A percentile compares a stretch with the other conserved stretches of the same genome.
Evolutionary conservation across 2,329 filamentous ascomycete genomes (phyloP).

Genomic region (Colletotrichum sp.): DNA sequence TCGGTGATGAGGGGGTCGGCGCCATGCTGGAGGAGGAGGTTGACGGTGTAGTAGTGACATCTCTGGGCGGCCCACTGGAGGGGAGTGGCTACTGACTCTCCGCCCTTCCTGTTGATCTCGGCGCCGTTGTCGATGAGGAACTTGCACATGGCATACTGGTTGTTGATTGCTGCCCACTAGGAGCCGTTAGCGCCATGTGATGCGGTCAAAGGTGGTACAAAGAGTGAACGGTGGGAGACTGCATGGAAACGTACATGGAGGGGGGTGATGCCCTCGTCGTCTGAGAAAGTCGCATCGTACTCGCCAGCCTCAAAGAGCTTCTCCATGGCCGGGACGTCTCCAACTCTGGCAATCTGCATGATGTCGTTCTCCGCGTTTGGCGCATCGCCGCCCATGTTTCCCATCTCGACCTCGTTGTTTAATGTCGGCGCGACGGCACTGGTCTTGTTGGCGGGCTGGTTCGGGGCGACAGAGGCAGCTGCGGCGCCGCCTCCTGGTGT

Average conservation of each 20-base stretch:
- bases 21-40: slow-evolving; percentile 88
- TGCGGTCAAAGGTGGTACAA: background rate
- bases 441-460: slow-evolving; percentile 61
- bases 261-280: slow-evolving; percentile 94
- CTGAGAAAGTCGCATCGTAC: slow-evolving; percentile 81
- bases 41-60: slow-evolving; percentile 95
- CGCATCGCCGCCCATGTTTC: slow-evolving; percentile 48
- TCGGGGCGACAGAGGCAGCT: slow-evolving; percentile 49
- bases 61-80: slow-evolving; percentile 97
- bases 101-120: slow-evolving; percentile 93
- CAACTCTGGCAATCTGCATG: slow-evolving; percentile 92
- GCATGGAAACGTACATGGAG: slow-evolving; percentile 73
- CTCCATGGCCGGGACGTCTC: slow-evolving; percentile 86
- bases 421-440: slow-evolving; percentile 59
- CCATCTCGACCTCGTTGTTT: slow-evolving; percentile 63
- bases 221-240: background rate
- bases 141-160: slow-evolving; percentile 96
- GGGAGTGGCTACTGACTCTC: slow-evolving; percentile 91
- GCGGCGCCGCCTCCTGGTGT: slow-evolving; percentile 38
- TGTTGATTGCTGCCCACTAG: slow-evolving; percentile 99
- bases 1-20: slow-evolving; percentile 93
- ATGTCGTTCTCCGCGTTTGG: slow-evolving; percentile 72
- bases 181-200: slow-evolving; percentile 22
- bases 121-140: slow-evolving; percentile 86
- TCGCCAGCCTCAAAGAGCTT: slow-evolving; percentile 86